These are phyloP conservation scores for Beauveria rudraprayagi DNA, from an alignment of 2,329 filamentous ascomycete species.

Conservation along the genomic window DNA sequence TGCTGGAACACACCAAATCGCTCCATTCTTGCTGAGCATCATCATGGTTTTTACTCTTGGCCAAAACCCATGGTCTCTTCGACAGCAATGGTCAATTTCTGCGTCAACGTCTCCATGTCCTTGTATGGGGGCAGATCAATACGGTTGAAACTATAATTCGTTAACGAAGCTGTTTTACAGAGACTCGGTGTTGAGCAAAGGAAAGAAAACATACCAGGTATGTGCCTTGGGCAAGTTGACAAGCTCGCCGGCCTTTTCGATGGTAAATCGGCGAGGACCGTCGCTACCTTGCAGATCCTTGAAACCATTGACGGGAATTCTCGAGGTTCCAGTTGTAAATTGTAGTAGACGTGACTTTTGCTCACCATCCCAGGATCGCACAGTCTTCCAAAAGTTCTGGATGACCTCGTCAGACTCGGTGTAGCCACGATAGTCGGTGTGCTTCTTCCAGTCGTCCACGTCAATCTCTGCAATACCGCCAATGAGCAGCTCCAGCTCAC, in stretches of 20 bases:
- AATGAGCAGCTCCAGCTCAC: constrained; percentile 91
- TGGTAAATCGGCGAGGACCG: constrained; percentile 89
- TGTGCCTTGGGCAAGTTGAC: constrained; percentile 91
- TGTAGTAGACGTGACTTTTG: constrained; percentile 95
- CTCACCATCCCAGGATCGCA: constrained; percentile 94
- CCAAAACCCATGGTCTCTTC: constrained; percentile 99
- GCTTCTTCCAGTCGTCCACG: constrained; percentile 99
- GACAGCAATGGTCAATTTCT: constrained; percentile 91
- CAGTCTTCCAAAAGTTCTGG: constrained; percentile 97
- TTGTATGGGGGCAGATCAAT: constrained; percentile 94
- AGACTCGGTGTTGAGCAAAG: constrained; percentile 2
- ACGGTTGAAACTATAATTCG: constrained; percentile 73
- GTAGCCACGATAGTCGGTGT: constrained; percentile 97
- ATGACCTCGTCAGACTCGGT: constrained; percentile 97
- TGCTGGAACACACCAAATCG: not conserved
- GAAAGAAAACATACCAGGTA: constrained; percentile 66
- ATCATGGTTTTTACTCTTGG: constrained; percentile 69
- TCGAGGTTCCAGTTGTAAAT: constrained; percentile 93
- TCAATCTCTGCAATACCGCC: constrained; percentile 99
- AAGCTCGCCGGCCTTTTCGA: constrained; percentile 92
- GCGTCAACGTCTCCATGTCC: constrained; percentile 70
- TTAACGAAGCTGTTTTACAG: constrained; percentile 17
- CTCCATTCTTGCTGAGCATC: not conserved
- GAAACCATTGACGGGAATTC: constrained; percentile 98
- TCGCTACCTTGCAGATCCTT: constrained; percentile 98